phyloP scores from a whole-genome alignment of 805 yeast genomes.

The Kuraishia cidri region DNA sequence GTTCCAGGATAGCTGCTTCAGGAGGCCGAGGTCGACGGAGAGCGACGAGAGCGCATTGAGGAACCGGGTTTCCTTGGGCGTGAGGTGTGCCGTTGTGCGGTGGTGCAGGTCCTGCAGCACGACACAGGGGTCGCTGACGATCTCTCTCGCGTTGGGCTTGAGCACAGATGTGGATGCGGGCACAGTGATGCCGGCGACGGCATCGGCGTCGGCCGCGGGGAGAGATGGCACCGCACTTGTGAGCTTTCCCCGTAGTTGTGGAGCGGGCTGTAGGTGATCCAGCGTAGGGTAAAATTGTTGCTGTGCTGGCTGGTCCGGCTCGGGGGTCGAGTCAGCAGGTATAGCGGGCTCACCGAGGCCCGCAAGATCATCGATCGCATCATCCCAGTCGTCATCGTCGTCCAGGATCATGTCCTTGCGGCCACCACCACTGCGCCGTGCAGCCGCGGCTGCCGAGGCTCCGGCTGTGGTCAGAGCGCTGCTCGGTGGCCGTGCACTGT shows the following conservation, averaged over 20 bases:
- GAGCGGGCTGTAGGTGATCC: conserved; percentile 6
- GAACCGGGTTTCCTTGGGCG: conserved; percentile 59
- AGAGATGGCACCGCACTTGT: conserved; percentile 5
- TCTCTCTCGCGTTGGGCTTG: conserved; percentile 21
- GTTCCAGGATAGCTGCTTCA: conserved; percentile 84
- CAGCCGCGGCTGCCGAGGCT: not conserved
- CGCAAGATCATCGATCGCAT: conserved; percentile 41
- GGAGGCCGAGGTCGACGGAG: conserved; percentile 57
- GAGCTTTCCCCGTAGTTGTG: conserved; percentile 5
- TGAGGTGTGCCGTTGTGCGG: conserved; percentile 22
- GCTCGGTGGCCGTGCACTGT: conserved; percentile 1
- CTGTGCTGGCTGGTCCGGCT: too few relatives aligned
- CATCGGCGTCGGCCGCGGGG: conserved; percentile 5
- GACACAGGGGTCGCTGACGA: conserved; percentile 33
- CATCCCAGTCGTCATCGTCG: conserved; percentile 91
- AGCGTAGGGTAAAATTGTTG: conserved; percentile 12
- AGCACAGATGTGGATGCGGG: too few relatives aligned
- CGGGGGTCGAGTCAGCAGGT: too few relatives aligned
- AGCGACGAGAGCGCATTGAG: conserved; percentile 45
- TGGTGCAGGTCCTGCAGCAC: conserved; percentile 17
- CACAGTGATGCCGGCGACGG: too few relatives aligned
- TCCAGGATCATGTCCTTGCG: conserved; percentile 44
- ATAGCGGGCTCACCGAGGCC: too few relatives aligned
- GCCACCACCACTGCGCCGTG: conserved; percentile 12
- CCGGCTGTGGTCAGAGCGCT: too few relatives aligned